Conservation (phyloP, 1,284 basidiomycete species). For the Leucocoprinus gongylophorus region DNA sequence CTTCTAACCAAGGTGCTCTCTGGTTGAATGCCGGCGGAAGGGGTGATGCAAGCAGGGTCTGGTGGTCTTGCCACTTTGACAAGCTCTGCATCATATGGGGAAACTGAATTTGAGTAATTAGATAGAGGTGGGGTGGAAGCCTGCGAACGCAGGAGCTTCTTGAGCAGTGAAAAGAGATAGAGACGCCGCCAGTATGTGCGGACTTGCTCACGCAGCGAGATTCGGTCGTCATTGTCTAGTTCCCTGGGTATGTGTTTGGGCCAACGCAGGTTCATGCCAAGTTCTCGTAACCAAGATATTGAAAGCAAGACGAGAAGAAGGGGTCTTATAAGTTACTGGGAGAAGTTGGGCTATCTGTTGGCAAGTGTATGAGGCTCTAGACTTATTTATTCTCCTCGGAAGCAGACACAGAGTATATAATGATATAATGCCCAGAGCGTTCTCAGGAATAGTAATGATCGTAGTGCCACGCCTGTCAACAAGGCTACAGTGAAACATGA, state of each 20-base stretch:
- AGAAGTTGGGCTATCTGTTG: no score
- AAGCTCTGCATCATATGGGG: background rate
- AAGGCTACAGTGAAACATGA: no score
- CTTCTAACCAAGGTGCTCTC: background rate
- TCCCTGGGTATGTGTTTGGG: background rate
- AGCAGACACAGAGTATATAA: no score
- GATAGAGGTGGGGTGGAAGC: background rate
- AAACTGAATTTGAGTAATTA: background rate
- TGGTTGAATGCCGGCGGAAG: background rate
- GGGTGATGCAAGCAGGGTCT: background rate
- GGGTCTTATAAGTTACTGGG: background rate
- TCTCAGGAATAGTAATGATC: no score
- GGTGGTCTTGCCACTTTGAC: background rate
- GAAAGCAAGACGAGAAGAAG: background rate
- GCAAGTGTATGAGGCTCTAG: no score
- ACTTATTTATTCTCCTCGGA: no score
- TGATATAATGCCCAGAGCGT: no score
- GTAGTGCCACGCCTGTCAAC: no score
- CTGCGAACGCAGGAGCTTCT: background rate
- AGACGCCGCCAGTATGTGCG: background rate
- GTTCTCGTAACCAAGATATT: conserved; percentile 2
- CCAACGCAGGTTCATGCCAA: background rate
- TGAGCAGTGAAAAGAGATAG: background rate
- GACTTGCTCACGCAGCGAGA: background rate
- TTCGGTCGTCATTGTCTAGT: background rate